Conservation (phyloP, 441 rosid species). For the Gossypium laxum region DNA sequence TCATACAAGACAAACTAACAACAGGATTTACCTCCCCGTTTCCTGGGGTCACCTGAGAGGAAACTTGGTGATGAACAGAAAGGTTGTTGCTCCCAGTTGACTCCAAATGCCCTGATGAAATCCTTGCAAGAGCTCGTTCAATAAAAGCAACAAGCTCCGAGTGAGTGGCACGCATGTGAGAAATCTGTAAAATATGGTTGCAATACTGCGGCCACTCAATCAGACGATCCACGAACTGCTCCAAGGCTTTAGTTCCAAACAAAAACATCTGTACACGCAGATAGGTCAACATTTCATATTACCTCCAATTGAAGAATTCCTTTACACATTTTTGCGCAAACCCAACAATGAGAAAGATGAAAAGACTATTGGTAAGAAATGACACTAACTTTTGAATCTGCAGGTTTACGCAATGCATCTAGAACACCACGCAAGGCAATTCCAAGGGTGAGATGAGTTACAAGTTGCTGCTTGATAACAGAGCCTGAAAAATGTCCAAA, state of each 20-base stretch:
- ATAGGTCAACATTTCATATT: slow-evolving; percentile 9
- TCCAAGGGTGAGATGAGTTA: slow-evolving; percentile 81
- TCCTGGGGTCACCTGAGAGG: slow-evolving; percentile 42
- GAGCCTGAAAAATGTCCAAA: slow-evolving; percentile 45
- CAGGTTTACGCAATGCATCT: slow-evolving; percentile 93
- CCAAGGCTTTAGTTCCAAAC: slow-evolving; percentile 94
- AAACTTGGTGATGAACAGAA: slow-evolving; percentile 40
- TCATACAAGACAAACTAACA: neutral
- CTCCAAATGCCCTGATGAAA: slow-evolving; percentile 75
- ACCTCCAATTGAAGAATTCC: neutral
- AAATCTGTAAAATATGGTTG: slow-evolving; percentile 95
- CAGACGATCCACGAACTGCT: slow-evolving; percentile 89
- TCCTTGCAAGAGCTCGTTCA: slow-evolving; percentile 72
- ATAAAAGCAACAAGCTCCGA: slow-evolving; percentile 83
- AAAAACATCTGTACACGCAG: slow-evolving; percentile 71
- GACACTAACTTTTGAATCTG: slow-evolving; percentile 81
- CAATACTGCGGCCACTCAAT: slow-evolving; percentile 99
- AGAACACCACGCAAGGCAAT: slow-evolving; percentile 90
- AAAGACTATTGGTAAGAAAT: neutral
- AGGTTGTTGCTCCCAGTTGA: slow-evolving; percentile 43
- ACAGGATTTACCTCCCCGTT: slow-evolving; percentile 53
- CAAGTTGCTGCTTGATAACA: slow-evolving; percentile 93
- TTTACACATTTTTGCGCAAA: neutral
- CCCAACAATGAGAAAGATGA: slow-evolving; percentile 4
- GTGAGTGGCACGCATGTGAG: slow-evolving; percentile 82